phyloP scores from a whole-genome alignment of 2,329 filamentous ascomycete genomes.

The Ophiostoma perfectum region DNA sequence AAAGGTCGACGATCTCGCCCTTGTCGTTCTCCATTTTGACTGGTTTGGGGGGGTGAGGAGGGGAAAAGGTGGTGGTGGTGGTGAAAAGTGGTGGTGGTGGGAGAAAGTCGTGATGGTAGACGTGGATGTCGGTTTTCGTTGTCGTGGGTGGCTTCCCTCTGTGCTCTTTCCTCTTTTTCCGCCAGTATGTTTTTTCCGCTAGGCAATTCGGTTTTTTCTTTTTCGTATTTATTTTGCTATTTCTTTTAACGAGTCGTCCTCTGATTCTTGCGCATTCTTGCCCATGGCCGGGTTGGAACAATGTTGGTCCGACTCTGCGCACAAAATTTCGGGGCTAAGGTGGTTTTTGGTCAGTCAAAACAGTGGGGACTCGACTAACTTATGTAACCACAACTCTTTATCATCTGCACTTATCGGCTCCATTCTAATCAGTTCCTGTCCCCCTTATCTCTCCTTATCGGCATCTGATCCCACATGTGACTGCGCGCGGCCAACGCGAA shows the following conservation, averaged over 20 bases:
- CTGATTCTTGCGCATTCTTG: neutral
- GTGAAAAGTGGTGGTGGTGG: constrained; percentile 28
- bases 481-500: constrained; percentile 27
- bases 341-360: constrained; percentile 14
- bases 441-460: neutral
- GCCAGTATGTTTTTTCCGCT: constrained; percentile 17
- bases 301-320: constrained; percentile 21
- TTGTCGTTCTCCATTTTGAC: constrained; percentile 94
- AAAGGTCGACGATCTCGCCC: constrained; percentile 39
- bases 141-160: neutral
- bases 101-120: constrained; percentile 13
- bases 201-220: constrained; percentile 9
- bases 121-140: constrained; percentile 8
- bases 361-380: neutral
- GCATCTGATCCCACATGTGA: constrained; percentile 31
- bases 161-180: neutral
- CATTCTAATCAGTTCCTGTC: neutral
- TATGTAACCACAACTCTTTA: neutral
- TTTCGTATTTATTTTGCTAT: constrained; percentile 8
- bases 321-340: constrained; percentile 22
- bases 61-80: constrained; percentile 31
- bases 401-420: neutral
- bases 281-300: constrained; percentile 18
- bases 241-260: neutral
- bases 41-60: constrained; percentile 23